A percentile compares a stretch with the other conserved stretches of the same genome.
Evolutionary conservation across 2,329 filamentous ascomycete genomes (phyloP).

Genomic region (Venturia effusa): DNA sequence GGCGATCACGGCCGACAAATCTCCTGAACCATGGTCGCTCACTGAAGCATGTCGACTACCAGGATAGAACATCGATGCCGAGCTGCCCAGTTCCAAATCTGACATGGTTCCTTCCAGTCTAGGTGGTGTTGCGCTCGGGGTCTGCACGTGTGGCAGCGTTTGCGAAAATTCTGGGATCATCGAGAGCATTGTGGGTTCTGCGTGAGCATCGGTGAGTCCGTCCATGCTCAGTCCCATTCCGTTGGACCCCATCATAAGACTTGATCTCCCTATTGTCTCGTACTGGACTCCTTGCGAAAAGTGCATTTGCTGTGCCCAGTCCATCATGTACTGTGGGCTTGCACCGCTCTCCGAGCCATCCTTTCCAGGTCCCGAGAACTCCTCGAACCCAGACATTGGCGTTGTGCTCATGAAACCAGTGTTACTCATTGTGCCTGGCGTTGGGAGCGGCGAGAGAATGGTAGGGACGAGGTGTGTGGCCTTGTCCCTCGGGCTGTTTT

Average conservation of each 20-base stretch:
- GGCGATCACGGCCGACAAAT: slow-evolving; percentile 10
- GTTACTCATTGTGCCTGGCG: slow-evolving; percentile 20
- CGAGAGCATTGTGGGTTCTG: slow-evolving; percentile 29
- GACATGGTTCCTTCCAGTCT: slow-evolving; percentile 34
- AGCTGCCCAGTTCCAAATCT: slow-evolving; percentile 34
- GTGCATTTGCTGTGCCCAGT: slow-evolving; percentile 34
- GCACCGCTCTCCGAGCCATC: slow-evolving; percentile 31
- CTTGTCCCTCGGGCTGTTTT: slow-evolving; percentile 28
- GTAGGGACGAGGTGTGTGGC: slow-evolving; percentile 18
- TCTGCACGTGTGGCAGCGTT: slow-evolving; percentile 30
- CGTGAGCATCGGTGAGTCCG: slow-evolving; percentile 17
- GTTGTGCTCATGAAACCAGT: slow-evolving; percentile 31
- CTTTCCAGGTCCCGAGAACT: slow-evolving; percentile 27
- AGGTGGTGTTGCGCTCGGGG: slow-evolving; percentile 36
- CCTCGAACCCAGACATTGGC: slow-evolving; percentile 35
- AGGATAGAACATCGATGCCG: slow-evolving; percentile 29
- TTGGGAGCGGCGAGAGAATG: slow-evolving; percentile 28
- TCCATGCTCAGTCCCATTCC: slow-evolving; percentile 33
- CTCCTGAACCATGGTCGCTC: slow-evolving; percentile 11
- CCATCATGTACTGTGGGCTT: slow-evolving; percentile 35
- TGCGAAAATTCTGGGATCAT: slow-evolving; percentile 36
- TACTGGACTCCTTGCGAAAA: slow-evolving; percentile 29
- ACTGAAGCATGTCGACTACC: slow-evolving; percentile 31
- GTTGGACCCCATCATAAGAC: slow-evolving; percentile 29
- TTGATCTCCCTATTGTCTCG: slow-evolving; percentile 29